Evolutionary conservation across 2,329 filamentous ascomycete species (phyloP), one percentile per base, ranked within the genome.

Genomic region (Dactylellina cionopaga): DNA sequence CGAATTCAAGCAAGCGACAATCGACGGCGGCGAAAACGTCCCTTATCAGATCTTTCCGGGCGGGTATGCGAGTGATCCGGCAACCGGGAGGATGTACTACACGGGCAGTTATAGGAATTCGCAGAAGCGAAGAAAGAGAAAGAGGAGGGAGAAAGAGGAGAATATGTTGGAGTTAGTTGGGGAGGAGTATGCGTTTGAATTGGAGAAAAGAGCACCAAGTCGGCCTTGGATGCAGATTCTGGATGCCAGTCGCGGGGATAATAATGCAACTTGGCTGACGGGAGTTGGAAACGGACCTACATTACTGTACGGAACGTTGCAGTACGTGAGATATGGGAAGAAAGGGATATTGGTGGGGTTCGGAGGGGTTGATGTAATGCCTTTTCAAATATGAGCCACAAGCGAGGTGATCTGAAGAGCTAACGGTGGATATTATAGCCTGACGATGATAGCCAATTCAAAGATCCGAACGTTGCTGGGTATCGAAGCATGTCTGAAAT

Each of bases 61-160:
- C 9, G 68, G 68, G 15, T 65, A 41, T 29, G 44, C 68, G 27
- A 72, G 59, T 27, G 68, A 72, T 54, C 68, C 68, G 19, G 68
- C 59, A 27, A 72, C 68, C 15, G 68, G 68, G 44, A 27, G 29
- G 46, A 72, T 72, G 68, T 72, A 65, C 47, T 72, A 72, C 25
- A 72, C 44, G 11, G 68, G 68, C 2, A 46, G 68, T 41, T 72
- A 65, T 47, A 58, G 59, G 29, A 72, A 72, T 65, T 72, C 68
- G 6, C 68, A 72, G 15, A 65, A 64, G 59, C 35, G 15, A 15
- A 56, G 24, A 25, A 44, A 37, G 37, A 29, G 17, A 33, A 52
- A 51, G 31, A 31, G 60, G 47, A n/a, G 9, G 10, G 17, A 15
- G 31, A 25, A 5, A 15, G 24, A 37, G 6, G n/a, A 15, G 2